Conservation (phyloP, 1,284 basidiomycete species). For the Psilocybe mexicana region DNA sequence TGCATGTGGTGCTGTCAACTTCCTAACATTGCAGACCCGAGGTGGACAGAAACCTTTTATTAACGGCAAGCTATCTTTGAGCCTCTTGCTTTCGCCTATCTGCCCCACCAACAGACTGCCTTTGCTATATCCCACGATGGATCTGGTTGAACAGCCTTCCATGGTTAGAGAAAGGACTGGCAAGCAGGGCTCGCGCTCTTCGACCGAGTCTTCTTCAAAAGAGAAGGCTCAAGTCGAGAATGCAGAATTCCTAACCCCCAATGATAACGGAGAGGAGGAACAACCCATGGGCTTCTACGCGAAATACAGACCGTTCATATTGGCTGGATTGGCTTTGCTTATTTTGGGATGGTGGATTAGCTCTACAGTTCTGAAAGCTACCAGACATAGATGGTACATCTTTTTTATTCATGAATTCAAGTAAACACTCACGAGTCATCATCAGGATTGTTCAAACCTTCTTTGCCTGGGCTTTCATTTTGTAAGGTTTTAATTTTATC, state of each 20-base stretch:
- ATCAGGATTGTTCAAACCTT: conserved; percentile 75
- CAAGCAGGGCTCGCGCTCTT: conserved; percentile 1
- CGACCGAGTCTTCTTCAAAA: conserved; percentile 12
- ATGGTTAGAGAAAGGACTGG: conserved; percentile 9
- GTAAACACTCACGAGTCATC: background rate
- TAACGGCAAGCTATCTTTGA: background rate
- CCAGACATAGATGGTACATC: conserved; percentile 70
- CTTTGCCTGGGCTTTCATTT: conserved; percentile 79
- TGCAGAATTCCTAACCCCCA: conserved; percentile 11
- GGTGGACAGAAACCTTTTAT: background rate
- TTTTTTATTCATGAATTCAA: background rate
- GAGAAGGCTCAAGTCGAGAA: conserved; percentile 14
- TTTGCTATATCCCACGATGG: background rate
- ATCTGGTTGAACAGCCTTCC: background rate
- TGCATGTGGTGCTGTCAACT: background rate
- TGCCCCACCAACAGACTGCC: background rate
- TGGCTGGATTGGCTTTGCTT: conserved; percentile 52
- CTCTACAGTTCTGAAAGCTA: conserved; percentile 62
- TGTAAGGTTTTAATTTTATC: conserved; percentile 40
- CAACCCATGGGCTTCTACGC: conserved; percentile 19
- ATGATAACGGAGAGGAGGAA: conserved; percentile 9
- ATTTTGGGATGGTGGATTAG: conserved; percentile 85
- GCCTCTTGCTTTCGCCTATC: background rate
- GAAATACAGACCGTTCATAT: conserved; percentile 44
- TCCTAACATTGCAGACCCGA: background rate